phyloP scores from a whole-genome alignment of 345 rosid genomes.

The Heritiera littoralis region DNA sequence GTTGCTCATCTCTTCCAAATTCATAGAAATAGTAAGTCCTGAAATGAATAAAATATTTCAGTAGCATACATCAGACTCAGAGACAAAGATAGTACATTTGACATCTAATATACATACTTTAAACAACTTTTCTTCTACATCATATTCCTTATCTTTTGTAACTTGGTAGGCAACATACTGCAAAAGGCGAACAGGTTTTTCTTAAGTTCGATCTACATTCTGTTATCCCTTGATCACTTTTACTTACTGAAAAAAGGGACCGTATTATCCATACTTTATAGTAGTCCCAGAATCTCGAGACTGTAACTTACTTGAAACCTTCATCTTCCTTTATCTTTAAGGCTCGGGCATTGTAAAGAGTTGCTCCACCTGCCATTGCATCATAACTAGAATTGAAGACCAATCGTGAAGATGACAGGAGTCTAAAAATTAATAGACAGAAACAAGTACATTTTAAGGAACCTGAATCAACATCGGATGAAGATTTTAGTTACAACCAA shows the following conservation, averaged over 20 bases:
- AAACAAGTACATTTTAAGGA: background rate
- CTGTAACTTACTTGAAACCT: constrained; percentile 60
- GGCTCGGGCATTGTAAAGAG: constrained; percentile 74
- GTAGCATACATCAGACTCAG: constrained; percentile 11
- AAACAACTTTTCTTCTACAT: background rate
- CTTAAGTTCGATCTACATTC: too few relatives aligned
- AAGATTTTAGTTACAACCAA: constrained; percentile 17
- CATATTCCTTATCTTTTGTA: background rate
- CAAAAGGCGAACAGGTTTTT: background rate
- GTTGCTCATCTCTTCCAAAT: constrained; percentile 81
- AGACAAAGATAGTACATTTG: background rate
- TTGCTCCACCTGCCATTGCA: constrained; percentile 64
- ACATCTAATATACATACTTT: background rate
- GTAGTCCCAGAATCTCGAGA: background rate
- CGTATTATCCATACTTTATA: too few relatives aligned
- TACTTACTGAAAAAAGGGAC: too few relatives aligned
- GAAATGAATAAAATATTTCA: constrained; percentile 29
- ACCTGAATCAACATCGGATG: background rate
- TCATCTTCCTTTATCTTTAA: constrained; percentile 92
- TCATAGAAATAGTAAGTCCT: constrained; percentile 90
- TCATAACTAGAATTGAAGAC: constrained; percentile 11
- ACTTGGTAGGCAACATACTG: background rate
- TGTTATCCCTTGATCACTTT: too few relatives aligned
- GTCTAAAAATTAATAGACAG: constrained; percentile 8
- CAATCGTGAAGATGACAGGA: constrained; percentile 9